Evolutionary conservation across 2,329 filamentous ascomycete genomes (phyloP), one percentile per base, ranked within the genome.

Genomic region (Diaporthe amygdali): DNA sequence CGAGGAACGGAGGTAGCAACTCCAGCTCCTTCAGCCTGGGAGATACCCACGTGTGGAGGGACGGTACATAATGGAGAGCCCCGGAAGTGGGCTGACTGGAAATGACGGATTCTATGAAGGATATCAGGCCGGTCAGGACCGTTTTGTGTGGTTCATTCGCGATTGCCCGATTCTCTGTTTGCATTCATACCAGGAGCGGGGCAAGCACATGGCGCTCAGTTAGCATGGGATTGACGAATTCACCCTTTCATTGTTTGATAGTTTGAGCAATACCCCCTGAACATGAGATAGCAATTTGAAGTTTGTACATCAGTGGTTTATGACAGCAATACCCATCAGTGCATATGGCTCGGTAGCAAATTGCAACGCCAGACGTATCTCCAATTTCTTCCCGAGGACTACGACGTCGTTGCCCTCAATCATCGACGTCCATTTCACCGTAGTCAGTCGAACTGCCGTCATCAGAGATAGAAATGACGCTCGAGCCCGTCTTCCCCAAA

Each of bases 1-100:
- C 47, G 9, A 63, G 61, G 39, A 75, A 74, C 56, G 79, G 79
- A 66, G 80, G 80, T 66, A 85, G 82, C 70, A 78, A 80, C 27
- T 78, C 82, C 49, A 87, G 84, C 72, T 83, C 82, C 30, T 75
- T 86, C 41, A 87, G 85, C 71, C 76, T 87, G 5, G 85, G 85
- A 5, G 85, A 87, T 75, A 86, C 85, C 14, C 84, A 87, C 74
- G 81, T 87, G 17, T 87, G 85, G 85, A 80, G 85, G 68, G n/a
- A 47, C 15, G 17, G 32, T 12, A n/a, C 81, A 84, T 61, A 66
- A 46, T 37, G 64, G 61, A 56, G 41, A 66, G 37, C 32, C 14
- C 37, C 1, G 27, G 12, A 17, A 3, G 39, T 27, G 44, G 17
- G 41, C n/a, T n/a, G n/a, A 20, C 9, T n/a, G 25, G n/a, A 25